Evolutionary conservation across 106 monocot genomes (phyloP), one percentile per base, ranked within the genome.

Genomic region (Platanthera zijinensis): DNA sequence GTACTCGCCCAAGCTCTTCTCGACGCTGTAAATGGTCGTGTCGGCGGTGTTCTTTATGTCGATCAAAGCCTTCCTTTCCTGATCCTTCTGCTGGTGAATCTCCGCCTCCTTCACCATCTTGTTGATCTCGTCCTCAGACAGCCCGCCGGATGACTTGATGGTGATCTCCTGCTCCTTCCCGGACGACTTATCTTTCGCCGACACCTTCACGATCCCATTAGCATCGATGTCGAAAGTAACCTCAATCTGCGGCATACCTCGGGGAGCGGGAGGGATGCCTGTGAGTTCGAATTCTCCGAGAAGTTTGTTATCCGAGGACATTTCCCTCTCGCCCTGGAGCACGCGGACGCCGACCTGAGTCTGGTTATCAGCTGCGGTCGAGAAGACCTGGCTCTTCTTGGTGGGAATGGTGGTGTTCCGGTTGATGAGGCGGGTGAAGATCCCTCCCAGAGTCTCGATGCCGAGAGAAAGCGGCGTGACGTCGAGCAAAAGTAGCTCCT

Each of bases 21-120:
- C 90, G 6, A 87, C 76, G 51, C 90, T 85, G 78, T 90, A 90
- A 28, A 87, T 84, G 6, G 90, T 87, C 0, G 87, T 87, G 53
- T 90, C 90, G 6, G 87, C 90, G n/a, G 69, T 64, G 62, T 87
- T 90, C 68, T 69, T 90, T 28, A 90, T 75, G 51, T 90, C 90
- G 39, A 90, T 90, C 77, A 90, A 51, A 0, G 80, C 51, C 64
- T 90, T 90, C 54, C 84, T 90, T 69, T 90, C 90, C 73, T 90
- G 87, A 80, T 90, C 90, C 78, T 78, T 87, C 72, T 90, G 84
- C 0, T 84, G 77, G 50, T 90, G 90, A 21, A 85, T 50, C 78
- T 90, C 90, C 5, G 87, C 90, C 76, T 87, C 90, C 80, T 76
- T 87, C 51, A 90, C 90, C 90, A 90, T 90, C 77, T 87, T 90